Evolutionary conservation across 2,329 filamentous ascomycete genomes (phyloP).

Genomic region (Pezicula carpinea): DNA sequence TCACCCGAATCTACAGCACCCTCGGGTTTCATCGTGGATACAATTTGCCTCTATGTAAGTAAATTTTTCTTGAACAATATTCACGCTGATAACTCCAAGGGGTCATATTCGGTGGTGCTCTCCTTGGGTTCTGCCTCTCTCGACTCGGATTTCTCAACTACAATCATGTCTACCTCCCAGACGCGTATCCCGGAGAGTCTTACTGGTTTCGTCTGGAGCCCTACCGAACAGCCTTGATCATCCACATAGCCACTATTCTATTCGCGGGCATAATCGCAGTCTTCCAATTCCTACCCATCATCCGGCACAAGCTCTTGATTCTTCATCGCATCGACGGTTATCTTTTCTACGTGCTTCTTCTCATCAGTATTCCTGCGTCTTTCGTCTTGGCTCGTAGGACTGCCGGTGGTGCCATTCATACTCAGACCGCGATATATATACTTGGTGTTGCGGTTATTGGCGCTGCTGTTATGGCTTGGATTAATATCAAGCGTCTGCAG

Average conservation of each 20-base stretch:
- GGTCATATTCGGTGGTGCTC: conserved; percentile 18
- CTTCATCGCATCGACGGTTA: conserved; percentile 61
- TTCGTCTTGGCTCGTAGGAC: conserved; percentile 47
- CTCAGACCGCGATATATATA: conserved; percentile 40
- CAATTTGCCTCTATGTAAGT: conserved; percentile 44
- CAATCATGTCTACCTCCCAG: not conserved
- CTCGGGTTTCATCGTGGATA: conserved; percentile 55
- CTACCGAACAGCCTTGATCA: conserved; percentile 36
- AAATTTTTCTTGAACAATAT: not conserved
- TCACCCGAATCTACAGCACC: conserved; percentile 58
- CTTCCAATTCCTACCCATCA: conserved; percentile 44
- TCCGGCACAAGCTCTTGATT: conserved; percentile 42
- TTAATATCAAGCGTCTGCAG: conserved; percentile 55
- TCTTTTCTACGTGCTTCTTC: conserved; percentile 42
- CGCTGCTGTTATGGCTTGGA: conserved; percentile 41
- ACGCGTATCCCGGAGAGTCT: conserved; percentile 35
- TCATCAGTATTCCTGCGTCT: conserved; percentile 42
- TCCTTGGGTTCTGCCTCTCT: conserved; percentile 18
- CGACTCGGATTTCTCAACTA: conserved; percentile 15
- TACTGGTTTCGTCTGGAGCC: conserved; percentile 31
- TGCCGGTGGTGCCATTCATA: conserved; percentile 50
- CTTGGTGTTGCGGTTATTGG: conserved; percentile 40
- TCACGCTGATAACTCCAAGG: conserved; percentile 2
- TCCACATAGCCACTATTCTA: conserved; percentile 42
- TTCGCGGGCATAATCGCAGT: conserved; percentile 39